Percentiles rank a stretch among this genome's conserved stretches.
phyloP scores from a whole-genome alignment of 2,329 filamentous ascomycete species.

The Eutypa lata region DNA sequence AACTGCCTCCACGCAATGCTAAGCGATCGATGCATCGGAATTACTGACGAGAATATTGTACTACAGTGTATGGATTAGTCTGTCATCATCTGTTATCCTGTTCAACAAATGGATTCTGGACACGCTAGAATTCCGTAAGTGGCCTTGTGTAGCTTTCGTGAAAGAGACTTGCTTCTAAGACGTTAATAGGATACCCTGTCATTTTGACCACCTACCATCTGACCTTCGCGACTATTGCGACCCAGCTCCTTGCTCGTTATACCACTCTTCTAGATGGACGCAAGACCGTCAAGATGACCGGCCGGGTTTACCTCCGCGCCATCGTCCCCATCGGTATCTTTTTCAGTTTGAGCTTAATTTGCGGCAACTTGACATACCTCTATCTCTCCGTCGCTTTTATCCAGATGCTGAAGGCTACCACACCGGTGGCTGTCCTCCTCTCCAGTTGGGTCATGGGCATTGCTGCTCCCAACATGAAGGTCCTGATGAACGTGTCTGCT shows the following conservation, averaged over 20 bases:
- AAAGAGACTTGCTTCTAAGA: constrained; percentile 23
- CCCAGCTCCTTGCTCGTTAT: constrained; percentile 86
- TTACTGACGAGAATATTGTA: constrained; percentile 10
- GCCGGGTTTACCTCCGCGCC: constrained; percentile 84
- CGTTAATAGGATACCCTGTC: constrained; percentile 61
- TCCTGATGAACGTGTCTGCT: constrained; percentile 87
- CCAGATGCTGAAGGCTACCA: constrained; percentile 99
- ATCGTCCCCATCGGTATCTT: constrained; percentile 94
- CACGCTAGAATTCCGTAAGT: constrained; percentile 76
- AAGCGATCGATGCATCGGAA: background rate
- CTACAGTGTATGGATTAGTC: constrained; percentile 79
- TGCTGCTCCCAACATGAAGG: constrained; percentile 77
- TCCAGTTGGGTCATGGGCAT: constrained; percentile 87
- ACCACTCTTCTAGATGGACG: constrained; percentile 88
- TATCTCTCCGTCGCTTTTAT: constrained; percentile 97
- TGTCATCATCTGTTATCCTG: constrained; percentile 92
- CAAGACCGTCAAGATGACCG: constrained; percentile 96
- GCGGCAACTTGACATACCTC: constrained; percentile 91
- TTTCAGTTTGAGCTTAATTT: constrained; percentile 95
- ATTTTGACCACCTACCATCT: constrained; percentile 96
- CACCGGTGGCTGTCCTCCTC: constrained; percentile 86
- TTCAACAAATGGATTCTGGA: constrained; percentile 99
- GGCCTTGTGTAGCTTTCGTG: background rate
- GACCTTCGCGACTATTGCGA: constrained; percentile 88
- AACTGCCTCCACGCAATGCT: background rate